Percentiles rank a stretch among this genome's conserved stretches.
These are phyloP conservation scores for Debaryomycetaceae sp. DNA, from an alignment of 1,139 yeast species.

Conservation along the genomic window DNA sequence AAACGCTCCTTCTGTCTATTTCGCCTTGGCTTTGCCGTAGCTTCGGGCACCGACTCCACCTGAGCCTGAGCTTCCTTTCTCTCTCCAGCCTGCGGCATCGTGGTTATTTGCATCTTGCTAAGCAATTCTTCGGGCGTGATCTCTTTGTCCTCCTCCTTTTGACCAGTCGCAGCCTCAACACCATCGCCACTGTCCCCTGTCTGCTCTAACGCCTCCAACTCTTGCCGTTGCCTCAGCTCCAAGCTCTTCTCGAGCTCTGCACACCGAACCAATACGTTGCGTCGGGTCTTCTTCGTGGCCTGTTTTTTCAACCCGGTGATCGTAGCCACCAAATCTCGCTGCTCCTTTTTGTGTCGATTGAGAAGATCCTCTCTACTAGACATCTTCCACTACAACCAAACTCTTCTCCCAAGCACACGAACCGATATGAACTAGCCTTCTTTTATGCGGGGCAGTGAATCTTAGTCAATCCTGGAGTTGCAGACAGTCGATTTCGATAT, in stretches of 20 bases:
- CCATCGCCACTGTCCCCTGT: slow-evolving; percentile 4
- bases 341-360: slow-evolving; percentile 66
- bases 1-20: slow-evolving; percentile 84
- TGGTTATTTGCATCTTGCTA: slow-evolving; percentile 45
- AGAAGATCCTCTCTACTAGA: slow-evolving; percentile 45
- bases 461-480: too few species aligned
- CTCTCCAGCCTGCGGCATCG: slow-evolving; percentile 9
- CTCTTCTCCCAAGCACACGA: slow-evolving; percentile 1
- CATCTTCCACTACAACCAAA: neutral
- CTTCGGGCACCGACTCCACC: slow-evolving; percentile 5
- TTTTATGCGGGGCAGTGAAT: neutral
- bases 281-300: slow-evolving; percentile 76
- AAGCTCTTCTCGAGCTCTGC: slow-evolving; percentile 55
- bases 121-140: slow-evolving; percentile 63
- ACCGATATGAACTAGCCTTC: neutral
- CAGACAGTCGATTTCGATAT: too few species aligned
- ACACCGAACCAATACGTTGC: slow-evolving; percentile 53
- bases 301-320: slow-evolving; percentile 78
- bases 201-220: slow-evolving; percentile 27
- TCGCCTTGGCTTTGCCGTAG: slow-evolving; percentile 39
- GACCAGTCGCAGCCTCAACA: slow-evolving; percentile 18
- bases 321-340: slow-evolving; percentile 59
- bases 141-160: slow-evolving; percentile 36
- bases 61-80: slow-evolving; percentile 5
- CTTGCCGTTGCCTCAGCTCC: slow-evolving; percentile 50